Base-by-base conservation (phyloP, 164 flowering plant species). In the Amborella trichopoda region DNA sequence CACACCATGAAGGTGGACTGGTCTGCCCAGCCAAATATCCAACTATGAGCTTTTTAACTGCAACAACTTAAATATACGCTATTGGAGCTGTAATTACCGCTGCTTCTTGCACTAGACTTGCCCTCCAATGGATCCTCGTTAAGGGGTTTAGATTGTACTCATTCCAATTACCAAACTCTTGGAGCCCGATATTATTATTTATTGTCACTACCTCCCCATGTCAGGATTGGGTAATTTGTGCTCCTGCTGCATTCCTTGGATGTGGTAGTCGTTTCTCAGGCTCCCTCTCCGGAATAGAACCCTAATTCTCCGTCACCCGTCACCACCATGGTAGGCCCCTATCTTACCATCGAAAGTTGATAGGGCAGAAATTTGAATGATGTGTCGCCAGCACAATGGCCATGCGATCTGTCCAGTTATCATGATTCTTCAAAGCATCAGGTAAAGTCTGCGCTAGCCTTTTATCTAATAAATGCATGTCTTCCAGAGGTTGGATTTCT, bases 101-200 rank as follows among this genome's bases (percentile, higher is more conserved):
- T 28, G 56, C 46, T 44, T 3, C 24, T 42, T 23, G 46, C 11
- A 42, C 46, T 20, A 42, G 46, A 22, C 46, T 42, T 42, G 46
- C 46, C 46, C 46, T 42, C 23, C 8, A 42, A 42, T 42, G 46
- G 46, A 42, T 42, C 46, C 46, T 42, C 46, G 24, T 42, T 42
- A 42, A 42, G 46, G 46, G 46, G 22, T 42, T 42, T 42, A 30
- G 34, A 30, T 30, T 8, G 34, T 30, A 46, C 50, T 46, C 37
- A 26, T 46, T 46, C 52, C 40, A 30, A 30, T 14, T 30, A 30
- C 34, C 34, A 30, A 6, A 30, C 34, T 30, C 34, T 6, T 6
- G 46, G 40, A 22, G 46, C 23, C 25, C 46, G 24, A 14, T 42
- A 42, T 42, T 42, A 14, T 42, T 42, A 42, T 42, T 18, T 42